Evolutionary conservation across 768 basidiomycete genomes (phyloP), one percentile per base, ranked within the genome.

Genomic region (Gymnopilus junonius): DNA sequence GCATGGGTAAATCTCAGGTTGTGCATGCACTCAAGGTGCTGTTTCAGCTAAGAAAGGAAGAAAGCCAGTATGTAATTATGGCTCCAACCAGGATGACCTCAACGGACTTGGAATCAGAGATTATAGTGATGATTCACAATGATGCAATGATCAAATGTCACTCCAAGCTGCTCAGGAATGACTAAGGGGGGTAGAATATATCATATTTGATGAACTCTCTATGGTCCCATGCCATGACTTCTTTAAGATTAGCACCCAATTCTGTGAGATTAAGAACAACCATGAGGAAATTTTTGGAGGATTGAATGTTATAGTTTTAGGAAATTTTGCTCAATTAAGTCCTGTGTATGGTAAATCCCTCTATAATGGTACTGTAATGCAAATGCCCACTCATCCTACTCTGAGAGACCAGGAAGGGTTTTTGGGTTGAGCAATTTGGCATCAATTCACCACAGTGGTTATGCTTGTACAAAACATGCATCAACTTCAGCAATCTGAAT

Each of bases 151-250:
- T 39, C 37, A 39, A 12, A 39, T 14, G 8, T 3, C 11, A 8
- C 37, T 39, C 37, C 37, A 14, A 4, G 11, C 37, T 8, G 37
- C 37, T 4, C 37, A 39, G 15, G 37, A 39, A 32, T 55, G 61
- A 21, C 25, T 75, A 14, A 12, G 60, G 31, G 68, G 73, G 27
- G 73, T 79, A 8, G 71, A 78, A 1, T 79, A 79, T 69, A 63
- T 82, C 1, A 79, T 81, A 27, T 51, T 81, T 2, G 78, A 82
- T 72, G 80, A 82, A 61, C 61, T 81, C 0, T 80, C 79, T 0
- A 82, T 82, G 81, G 46, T 80, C 2, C 65, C 71, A 1, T 75
- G 74, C 62, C n/a, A 59, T 20, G 69, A 71, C 29, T 39, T 80
- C 2, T 71, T 73, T 42, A 48, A 45, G 0, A 77, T 78, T 1